Evolutionary conservation across 306 rosid genomes (phyloP).

Genomic region (Dryas octopetala): DNA sequence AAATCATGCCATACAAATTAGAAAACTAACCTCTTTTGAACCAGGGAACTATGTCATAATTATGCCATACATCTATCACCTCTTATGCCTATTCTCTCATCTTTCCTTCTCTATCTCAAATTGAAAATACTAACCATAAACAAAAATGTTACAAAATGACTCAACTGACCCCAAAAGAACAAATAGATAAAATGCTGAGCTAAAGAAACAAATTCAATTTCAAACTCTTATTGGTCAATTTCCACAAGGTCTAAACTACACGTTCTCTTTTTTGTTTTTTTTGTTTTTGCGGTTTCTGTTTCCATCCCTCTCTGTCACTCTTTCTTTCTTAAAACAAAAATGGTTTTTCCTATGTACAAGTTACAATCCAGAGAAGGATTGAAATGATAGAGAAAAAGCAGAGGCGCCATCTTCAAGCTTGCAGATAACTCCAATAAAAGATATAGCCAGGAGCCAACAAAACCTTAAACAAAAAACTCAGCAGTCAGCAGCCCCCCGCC

Average conservation of each 20-base stretch:
- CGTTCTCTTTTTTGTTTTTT: not conserved
- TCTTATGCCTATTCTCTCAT: too few relatives aligned
- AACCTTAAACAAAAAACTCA: constrained; percentile 41
- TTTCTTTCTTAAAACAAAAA: not conserved
- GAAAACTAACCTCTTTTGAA: too few relatives aligned
- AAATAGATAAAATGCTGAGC: too few relatives aligned
- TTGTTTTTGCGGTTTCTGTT: not conserved
- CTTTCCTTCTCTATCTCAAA: not conserved
- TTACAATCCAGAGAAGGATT: constrained; percentile 32
- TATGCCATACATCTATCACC: too few relatives aligned
- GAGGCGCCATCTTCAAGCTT: constrained; percentile 47
- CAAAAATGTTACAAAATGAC: not conserved
- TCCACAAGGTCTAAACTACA: constrained; percentile 1
- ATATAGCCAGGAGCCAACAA: constrained; percentile 30
- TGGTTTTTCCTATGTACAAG: constrained; percentile 22
- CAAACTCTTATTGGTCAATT: constrained; percentile 11
- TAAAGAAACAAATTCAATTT: not conserved
- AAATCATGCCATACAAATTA: too few relatives aligned
- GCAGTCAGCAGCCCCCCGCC: constrained; percentile 50
- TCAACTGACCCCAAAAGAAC: too few relatives aligned
- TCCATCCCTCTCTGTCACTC: not conserved
- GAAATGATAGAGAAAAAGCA: constrained; percentile 35
- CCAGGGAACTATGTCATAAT: too few relatives aligned
- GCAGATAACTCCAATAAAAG: constrained; percentile 48
- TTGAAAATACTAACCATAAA: not conserved